Evolutionary conservation across 495 filamentous ascomycete genomes (phyloP), one percentile per base, ranked within the genome.

Genomic region (Aspergillus haitiensis): DNA sequence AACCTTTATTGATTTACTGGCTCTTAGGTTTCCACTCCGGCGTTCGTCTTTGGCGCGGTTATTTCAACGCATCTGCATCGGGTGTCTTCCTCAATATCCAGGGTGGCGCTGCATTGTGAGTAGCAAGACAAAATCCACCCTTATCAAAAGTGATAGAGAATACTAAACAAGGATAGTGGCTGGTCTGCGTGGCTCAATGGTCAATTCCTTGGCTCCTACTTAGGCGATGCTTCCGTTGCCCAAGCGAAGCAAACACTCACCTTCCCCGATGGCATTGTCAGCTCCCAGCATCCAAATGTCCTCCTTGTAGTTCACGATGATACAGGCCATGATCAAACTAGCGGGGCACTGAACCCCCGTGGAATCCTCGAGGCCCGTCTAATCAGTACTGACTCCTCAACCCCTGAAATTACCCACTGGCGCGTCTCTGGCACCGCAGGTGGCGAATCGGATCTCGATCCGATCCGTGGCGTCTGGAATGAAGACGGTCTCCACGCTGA

Each of bases 351-450:
- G 61, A 77, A 77, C 50, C 89, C 89, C 3, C 80, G 88, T 45
- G 89, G 89, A 5, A 86, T 91, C 50, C 63, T 89, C 12, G 74
- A 83, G 58, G 88, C 84, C 49, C 66, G 64, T 1, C 72, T 84
- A 32, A 70, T 75, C 13, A 72, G 68, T 11, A 47, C 64, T 27
- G 64, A 72, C 27, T 57, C 56, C 18, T 64, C 67, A 2, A 63
- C 76, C 11, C 75, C 70, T 9, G 45, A 76, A 37, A 79, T 72
- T 56, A 71, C 86, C 9, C 78, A 78, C 47, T 92, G 89, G 89
- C 88, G 88, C 67, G 63, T 93, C 8, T 87, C 88, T 7, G 89
- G 89, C 13, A 90, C 89, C 59, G 75, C 90, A 8, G 85, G 84
- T 51, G 88, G 88, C 16, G 87, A 91, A 58, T 70, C 82, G 36